A percentile compares a stretch with the other conserved stretches of the same genome.
Evolutionary conservation across 1,139 yeast genomes (phyloP).

Genomic region (Lodderomyces metapsilosis): DNA sequence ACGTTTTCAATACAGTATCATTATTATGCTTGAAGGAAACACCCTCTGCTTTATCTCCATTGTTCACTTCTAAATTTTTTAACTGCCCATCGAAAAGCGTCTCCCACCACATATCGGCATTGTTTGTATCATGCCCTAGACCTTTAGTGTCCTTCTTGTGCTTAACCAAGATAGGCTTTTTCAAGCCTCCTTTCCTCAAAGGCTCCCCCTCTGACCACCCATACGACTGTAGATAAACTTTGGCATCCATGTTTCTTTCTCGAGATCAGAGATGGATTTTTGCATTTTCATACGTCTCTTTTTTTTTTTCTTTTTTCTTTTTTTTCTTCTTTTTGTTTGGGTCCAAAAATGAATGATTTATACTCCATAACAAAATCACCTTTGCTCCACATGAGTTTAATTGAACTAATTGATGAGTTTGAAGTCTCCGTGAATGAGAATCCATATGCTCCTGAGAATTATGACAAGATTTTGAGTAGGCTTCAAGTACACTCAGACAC

Average conservation of each 20-base stretch:
- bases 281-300: too few species aligned
- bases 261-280: too few species aligned
- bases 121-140: conserved; percentile 67
- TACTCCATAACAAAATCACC: neutral
- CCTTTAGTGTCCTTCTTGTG: conserved; percentile 93
- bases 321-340: neutral
- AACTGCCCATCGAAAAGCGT: conserved; percentile 89
- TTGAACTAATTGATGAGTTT: conserved; percentile 4
- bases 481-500: conserved; percentile 13
- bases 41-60: conserved; percentile 19
- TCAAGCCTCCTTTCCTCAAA: conserved; percentile 71
- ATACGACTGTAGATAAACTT: conserved; percentile 65
- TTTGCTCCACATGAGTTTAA: neutral
- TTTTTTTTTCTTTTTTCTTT: conserved; percentile 4
- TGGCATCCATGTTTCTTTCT: conserved; percentile 75
- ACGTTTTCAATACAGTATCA: conserved; percentile 29
- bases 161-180: conserved; percentile 81
- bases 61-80: conserved; percentile 66
- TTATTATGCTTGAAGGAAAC: conserved; percentile 45
- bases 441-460: conserved; percentile 11
- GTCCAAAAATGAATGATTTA: conserved; percentile 1
- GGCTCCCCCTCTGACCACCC: conserved; percentile 97
- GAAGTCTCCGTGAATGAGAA: conserved; percentile 5
- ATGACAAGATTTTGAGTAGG: conserved; percentile 21
- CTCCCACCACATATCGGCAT: conserved; percentile 97